Evolutionary conservation across 176 grass and related monocot species (phyloP), one percentile per base, ranked within the genome.

Genomic region (Hordeum marinum): DNA sequence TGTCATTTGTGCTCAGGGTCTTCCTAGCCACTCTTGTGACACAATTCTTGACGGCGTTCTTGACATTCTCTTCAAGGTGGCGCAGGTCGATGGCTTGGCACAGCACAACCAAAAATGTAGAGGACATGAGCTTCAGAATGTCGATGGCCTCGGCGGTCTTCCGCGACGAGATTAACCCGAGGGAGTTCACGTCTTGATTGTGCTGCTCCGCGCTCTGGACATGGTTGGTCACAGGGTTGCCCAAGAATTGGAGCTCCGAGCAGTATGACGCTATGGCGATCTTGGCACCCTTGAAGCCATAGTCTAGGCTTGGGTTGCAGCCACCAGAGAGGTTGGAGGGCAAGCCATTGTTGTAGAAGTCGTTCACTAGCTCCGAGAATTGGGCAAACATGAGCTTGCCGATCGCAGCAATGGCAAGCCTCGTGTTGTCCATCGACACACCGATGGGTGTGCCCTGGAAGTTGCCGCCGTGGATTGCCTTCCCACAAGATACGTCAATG

Each of bases 361-460:
- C 94, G 32, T 95, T 95, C 65, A 93, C 90, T 8, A 95, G 94
- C 86, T 95, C 94, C 0, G 94, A 95, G 81, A 95, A 91, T 61
- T 95, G 94, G 2, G 94, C 94, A 9, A 95, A 95, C 90, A 93
- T 89, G 84, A 96, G 94, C 79, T 96, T 96, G 21, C 91, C 91
- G 26, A 96, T 91, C 70, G 94, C 89, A 0, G 94, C 91, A 10
- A 96, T 80, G 48, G 94, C 94, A 46, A 97, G 85, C 3, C 94
- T 87, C 32, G 91, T 88, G 85, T 97, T 97, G 80, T 97, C 94
- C 94, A 97, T 97, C 26, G 94, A 97, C 70, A 97, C 94, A 26
- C 94, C 94, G 35, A 97, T 91, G 32, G 94, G 94, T 5, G 91
- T 97, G 29, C 89, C 94, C 65, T 97, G 94, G 85, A 97, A 97